Evolutionary conservation across 768 basidiomycete genomes (phyloP), one percentile per base, ranked within the genome.

Genomic region (Phaeolepiota aurea): DNA sequence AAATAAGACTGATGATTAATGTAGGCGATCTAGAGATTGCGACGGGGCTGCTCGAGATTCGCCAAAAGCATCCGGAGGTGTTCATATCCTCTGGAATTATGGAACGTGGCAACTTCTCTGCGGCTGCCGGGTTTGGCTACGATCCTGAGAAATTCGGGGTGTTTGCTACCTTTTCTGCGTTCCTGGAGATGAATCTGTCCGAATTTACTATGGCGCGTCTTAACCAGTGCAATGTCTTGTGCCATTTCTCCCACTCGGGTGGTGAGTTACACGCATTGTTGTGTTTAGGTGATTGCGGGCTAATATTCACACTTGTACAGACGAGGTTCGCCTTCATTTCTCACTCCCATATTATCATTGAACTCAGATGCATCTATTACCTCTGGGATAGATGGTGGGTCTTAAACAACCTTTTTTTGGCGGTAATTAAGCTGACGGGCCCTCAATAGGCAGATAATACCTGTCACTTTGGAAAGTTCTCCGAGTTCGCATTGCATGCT

Each of bases 201-300:
- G 89, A 92, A 59, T 64, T 90, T 39, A 91, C 89, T 9, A 92
- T 91, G 89, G 89, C 89, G 14, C 76, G 89, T 40, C 60, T 92
- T 57, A 92, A 92, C 60, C 72, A 84, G 50, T 86, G 85, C 68
- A 92, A 91, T 54, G 80, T 91, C 5, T 72, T 92, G 16, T 82
- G 72, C 52, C 89, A 92, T 64, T 92, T 90, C 66, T 90, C 87
- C 16, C 89, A 92, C 62, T 82, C 87, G 14, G 89, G 88, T 46
- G 79, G 80, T 82, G 56, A 40, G 73, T 61, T 19, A 34, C 41
- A 44, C 38, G 45, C 15, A 48, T 32, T 23, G 21, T 23, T 1
- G 33, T 38, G 18, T n/a, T n/a, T n/a, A n/a, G n/a, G n/a, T n/a
- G n/a, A n/a, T 32, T 25, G 28, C 1, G 39, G 39, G n/a, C n/a